A percentile compares a stretch with the other conserved stretches of the same genome.
Conservation (phyloP, 768 basidiomycete species). For the Pleurotus ostreatus region DNA sequence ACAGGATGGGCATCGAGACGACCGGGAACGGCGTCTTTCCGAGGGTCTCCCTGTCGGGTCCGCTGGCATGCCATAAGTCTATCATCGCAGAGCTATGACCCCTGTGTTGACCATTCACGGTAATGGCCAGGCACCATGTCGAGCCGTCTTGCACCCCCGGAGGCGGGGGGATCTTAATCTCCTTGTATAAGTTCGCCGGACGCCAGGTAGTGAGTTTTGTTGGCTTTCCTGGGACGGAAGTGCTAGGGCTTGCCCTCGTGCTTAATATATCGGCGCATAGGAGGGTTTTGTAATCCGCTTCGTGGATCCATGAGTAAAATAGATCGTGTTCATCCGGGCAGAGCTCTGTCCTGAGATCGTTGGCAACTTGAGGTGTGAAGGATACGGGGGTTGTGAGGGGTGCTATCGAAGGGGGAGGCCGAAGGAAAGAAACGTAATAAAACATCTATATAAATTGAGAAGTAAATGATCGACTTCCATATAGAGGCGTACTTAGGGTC, state of each 20-base stretch:
- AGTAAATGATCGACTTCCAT: too few species aligned
- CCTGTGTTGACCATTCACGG: conserved; percentile 32
- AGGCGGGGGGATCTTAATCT: conserved; percentile 66
- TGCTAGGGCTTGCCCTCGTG: too few species aligned
- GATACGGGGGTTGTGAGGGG: conserved; percentile 39
- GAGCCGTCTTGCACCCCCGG: conserved; percentile 45
- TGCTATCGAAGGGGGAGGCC: conserved; percentile 68
- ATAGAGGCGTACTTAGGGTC: too few species aligned
- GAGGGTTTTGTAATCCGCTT: conserved; percentile 15
- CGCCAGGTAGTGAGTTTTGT: conserved; percentile 78
- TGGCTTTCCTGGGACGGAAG: conserved; percentile 31
- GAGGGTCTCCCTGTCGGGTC: conserved; percentile 16
- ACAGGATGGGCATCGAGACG: conserved; percentile 61
- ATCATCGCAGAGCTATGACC: too few species aligned
- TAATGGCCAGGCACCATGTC: conserved; percentile 60
- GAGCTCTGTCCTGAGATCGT: conserved; percentile 84
- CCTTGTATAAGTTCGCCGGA: conserved; percentile 68
- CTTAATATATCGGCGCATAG: too few species aligned
- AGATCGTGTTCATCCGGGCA: conserved; percentile 56
- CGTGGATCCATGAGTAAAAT: conserved; percentile 60
- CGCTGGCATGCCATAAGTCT: too few species aligned
- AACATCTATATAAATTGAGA: conserved; percentile 51
- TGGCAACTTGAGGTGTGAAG: conserved; percentile 83
- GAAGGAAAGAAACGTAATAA: conserved; percentile 86
- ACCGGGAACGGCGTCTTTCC: conserved; percentile 56